phyloP scores from a whole-genome alignment of 495 filamentous ascomycete genomes.

The Hypomontagnella submonticulosa region DNA sequence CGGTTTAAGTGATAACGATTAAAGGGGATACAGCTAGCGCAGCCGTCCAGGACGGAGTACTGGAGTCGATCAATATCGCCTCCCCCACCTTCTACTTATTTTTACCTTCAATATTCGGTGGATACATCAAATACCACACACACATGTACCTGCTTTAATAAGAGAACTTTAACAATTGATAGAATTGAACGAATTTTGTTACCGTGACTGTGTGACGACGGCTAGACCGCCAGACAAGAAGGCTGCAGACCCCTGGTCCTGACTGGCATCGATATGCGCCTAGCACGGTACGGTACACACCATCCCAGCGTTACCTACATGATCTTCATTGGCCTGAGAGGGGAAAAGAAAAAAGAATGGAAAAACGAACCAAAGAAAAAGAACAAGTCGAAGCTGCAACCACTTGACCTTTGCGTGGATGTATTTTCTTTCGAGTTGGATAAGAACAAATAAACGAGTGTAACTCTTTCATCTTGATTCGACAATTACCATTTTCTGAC shows the following conservation, averaged over 20 bases:
- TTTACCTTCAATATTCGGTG: slow-evolving; percentile 8
- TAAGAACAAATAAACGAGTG: slow-evolving; percentile 7
- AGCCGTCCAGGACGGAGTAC: slow-evolving; percentile 14
- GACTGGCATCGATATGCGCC: slow-evolving; percentile 23
- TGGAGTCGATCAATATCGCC: slow-evolving; percentile 12
- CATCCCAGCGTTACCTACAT: slow-evolving; percentile 21
- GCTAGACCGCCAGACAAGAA: slow-evolving; percentile 32
- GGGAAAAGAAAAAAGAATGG: slow-evolving; percentile 4
- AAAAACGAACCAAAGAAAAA: slow-evolving; percentile 10
- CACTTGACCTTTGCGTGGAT: not conserved
- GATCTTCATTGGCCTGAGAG: slow-evolving; percentile 11
- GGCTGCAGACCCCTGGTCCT: slow-evolving; percentile 1
- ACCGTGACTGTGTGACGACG: slow-evolving; percentile 28
- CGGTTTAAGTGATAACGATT: slow-evolving; percentile 34
- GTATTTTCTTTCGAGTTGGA: not conserved
- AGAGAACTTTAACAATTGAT: not conserved
- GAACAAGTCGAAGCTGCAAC: slow-evolving; percentile 10
- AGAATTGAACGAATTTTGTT: slow-evolving; percentile 13
- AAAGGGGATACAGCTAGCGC: slow-evolving; percentile 17
- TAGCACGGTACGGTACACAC: slow-evolving; percentile 25
- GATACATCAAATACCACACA: not conserved
- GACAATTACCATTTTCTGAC: not conserved
- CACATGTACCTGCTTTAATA: not conserved
- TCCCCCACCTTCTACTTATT: slow-evolving; percentile 22
- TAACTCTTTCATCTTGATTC: slow-evolving; percentile 1